Conservation (phyloP, 1,284 basidiomycete genomes). For the Phylloboletellus chloephorus region DNA sequence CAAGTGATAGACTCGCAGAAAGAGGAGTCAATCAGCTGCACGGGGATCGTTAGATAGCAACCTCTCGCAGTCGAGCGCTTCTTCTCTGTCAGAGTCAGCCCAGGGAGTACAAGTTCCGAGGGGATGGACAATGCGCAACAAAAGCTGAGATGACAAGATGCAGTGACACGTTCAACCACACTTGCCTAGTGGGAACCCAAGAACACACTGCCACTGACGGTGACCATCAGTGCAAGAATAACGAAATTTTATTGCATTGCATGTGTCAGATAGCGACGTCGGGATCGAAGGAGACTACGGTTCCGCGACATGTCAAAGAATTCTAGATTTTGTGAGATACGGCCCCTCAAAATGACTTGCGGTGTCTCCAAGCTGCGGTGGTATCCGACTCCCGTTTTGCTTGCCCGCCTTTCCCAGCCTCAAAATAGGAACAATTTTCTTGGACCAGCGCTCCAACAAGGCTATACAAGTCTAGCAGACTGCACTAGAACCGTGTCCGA, state of each 20-base stretch:
- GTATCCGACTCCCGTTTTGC: slow-evolving; percentile 2
- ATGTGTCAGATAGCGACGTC: not conserved
- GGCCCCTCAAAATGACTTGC: slow-evolving; percentile 13
- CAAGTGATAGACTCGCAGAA: too few relatives aligned
- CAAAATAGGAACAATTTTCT: slow-evolving; percentile 22
- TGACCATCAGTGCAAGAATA: too few relatives aligned
- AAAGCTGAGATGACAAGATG: too few relatives aligned
- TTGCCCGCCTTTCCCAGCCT: not conserved
- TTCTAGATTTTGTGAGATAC: slow-evolving; percentile 5
- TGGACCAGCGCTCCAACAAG: slow-evolving; percentile 3
- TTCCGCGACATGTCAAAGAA: slow-evolving; percentile 3
- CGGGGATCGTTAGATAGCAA: too few relatives aligned
- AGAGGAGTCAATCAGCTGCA: too few relatives aligned
- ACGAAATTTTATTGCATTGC: not conserved
- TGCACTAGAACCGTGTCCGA: slow-evolving; percentile 5
- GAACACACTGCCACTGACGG: too few relatives aligned
- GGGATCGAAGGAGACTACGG: slow-evolving; percentile 4
- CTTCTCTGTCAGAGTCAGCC: too few relatives aligned
- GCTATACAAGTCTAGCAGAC: slow-evolving; percentile 17
- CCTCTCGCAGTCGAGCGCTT: too few relatives aligned
- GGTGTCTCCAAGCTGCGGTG: slow-evolving; percentile 5
- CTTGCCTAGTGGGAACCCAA: too few relatives aligned
- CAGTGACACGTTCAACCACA: too few relatives aligned
- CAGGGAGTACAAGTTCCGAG: too few relatives aligned
- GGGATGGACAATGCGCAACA: too few relatives aligned